Base-by-base conservation (phyloP, 1,284 basidiomycete species). In the Ceraceosorus guamensis region DNA sequence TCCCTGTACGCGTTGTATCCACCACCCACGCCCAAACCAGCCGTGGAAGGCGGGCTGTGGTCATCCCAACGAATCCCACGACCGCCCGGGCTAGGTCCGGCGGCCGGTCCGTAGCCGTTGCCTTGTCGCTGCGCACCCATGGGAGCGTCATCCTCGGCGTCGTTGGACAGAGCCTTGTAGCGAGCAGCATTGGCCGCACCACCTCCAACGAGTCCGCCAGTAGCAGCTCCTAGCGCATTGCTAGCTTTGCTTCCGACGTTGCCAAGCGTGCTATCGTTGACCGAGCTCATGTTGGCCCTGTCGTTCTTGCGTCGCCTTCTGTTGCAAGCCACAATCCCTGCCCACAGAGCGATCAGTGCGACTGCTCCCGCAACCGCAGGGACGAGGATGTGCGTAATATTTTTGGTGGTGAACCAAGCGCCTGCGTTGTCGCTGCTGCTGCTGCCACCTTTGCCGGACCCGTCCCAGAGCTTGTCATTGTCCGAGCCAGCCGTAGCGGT, bases 401-500 rank as follows among this genome's bases (percentile, higher is more conserved):
- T 8, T 13, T 48, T 46, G 18, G 46, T 53, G 41, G 35, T 24
- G 37, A 53, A 48, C 39, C 39, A 53, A 5, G 24, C 10, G 6
- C 41, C 44, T 8, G 44, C 14, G n/a, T 5, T 50, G 31, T 14
- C n/a, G 46, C 10, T 32, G 24, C 13, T 37, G 18, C 50, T 52
- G 16, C 50, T 37, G 24, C 6, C 10, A 24, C 13, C 44, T 8
- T 34, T 52, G 44, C 50, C 55, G 24, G 46, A 53, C 31, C 62
- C 62, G 37, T 63, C 57, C 47, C 51, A 65, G 51, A 58, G 57
- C 14, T 53, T 45, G n/a, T n/a, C n/a, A 5, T 41, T 50, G 6
- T 50, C 44, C 4, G 46, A 45, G 48, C 49, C 39, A 1, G 48
- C 31, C 6, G 14, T 13, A 2, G 30, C 47, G 31, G 43, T 50